phyloP scores from a whole-genome alignment of 306 rosid genomes.

The Dryas alaskensis region DNA sequence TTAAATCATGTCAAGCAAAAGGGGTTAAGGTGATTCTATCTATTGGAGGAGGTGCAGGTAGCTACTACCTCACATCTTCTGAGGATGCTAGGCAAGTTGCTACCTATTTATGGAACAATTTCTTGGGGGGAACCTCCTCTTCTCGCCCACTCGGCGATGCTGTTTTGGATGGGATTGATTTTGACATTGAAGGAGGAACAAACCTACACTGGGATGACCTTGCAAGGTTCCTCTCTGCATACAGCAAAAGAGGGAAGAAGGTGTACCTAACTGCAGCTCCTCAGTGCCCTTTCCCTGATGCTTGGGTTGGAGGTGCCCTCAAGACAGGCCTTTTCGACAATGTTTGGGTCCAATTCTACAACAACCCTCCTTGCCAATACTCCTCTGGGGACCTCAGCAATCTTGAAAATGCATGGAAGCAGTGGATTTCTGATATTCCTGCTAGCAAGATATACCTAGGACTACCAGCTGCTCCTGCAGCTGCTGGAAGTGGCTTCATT shows the following conservation, averaged over 20 bases:
- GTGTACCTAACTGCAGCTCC: constrained; percentile 56
- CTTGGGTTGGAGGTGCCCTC: constrained; percentile 51
- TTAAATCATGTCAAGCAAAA: constrained; percentile 40
- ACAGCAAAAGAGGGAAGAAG: constrained; percentile 40
- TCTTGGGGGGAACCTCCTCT: constrained; percentile 50
- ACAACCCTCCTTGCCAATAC: constrained; percentile 54
- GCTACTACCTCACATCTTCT: constrained; percentile 44
- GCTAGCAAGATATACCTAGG: constrained; percentile 48
- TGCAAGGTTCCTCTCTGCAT: constrained; percentile 42
- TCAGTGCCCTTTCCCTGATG: constrained; percentile 63
- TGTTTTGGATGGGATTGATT: constrained; percentile 59
- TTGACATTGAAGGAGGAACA: constrained; percentile 63
- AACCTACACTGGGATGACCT: constrained; percentile 49
- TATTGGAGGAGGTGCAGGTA: constrained; percentile 52
- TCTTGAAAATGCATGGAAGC: constrained; percentile 50
- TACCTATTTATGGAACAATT: constrained; percentile 54
- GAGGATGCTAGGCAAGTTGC: constrained; percentile 51
- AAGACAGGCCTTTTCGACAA: constrained; percentile 55
- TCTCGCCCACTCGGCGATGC: constrained; percentile 53
- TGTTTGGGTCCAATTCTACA: constrained; percentile 68
- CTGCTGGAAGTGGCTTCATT: constrained; percentile 60
- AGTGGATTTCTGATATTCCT: constrained; percentile 47
- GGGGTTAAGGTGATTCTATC: constrained; percentile 57
- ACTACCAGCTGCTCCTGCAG: constrained; percentile 49
- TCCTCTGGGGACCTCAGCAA: constrained; percentile 31